These are phyloP conservation scores for Verbena officinalis DNA, from an alignment of 257 asterid genomes.

Conservation along the genomic window DNA sequence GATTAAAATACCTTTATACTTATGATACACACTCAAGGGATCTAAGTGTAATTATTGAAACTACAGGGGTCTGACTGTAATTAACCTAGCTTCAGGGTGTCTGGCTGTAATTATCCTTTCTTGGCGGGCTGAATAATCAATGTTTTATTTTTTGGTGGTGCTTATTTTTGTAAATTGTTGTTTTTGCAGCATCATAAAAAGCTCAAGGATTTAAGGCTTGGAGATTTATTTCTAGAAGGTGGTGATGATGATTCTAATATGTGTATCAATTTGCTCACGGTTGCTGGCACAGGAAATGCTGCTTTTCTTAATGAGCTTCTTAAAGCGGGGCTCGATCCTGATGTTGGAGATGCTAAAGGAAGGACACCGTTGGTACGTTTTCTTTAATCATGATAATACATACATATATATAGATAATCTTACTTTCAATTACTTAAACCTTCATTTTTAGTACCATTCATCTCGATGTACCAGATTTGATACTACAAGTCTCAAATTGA, in stretches of 20 bases:
- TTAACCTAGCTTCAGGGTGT: too few relatives aligned
- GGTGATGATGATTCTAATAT: conserved; percentile 60
- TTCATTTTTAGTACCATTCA: too few relatives aligned
- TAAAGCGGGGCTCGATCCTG: conserved; percentile 82
- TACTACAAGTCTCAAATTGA: too few relatives aligned
- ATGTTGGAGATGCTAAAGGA: conserved; percentile 78
- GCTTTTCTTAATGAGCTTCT: conserved; percentile 89
- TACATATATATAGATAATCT: too few relatives aligned
- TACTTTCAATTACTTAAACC: too few relatives aligned
- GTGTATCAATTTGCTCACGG: conserved; percentile 74
- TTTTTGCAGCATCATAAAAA: conserved; percentile 75
- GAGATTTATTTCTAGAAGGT: conserved; percentile 63
- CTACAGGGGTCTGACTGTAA: too few relatives aligned
- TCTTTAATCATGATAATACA: not conserved
- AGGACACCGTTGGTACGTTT: conserved; percentile 75
- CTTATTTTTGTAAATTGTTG: not conserved
- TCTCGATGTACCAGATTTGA: too few relatives aligned
- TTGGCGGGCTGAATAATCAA: not conserved
- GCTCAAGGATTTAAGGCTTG: conserved; percentile 59
- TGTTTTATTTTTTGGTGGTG: not conserved
- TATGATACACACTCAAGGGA: too few relatives aligned
- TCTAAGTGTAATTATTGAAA: too few relatives aligned
- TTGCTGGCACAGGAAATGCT: conserved; percentile 86
- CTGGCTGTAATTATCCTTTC: not conserved
- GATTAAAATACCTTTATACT: too few relatives aligned